Base-by-base conservation (phyloP, 441 rosid species). In the Erodium chrysanthum region DNA sequence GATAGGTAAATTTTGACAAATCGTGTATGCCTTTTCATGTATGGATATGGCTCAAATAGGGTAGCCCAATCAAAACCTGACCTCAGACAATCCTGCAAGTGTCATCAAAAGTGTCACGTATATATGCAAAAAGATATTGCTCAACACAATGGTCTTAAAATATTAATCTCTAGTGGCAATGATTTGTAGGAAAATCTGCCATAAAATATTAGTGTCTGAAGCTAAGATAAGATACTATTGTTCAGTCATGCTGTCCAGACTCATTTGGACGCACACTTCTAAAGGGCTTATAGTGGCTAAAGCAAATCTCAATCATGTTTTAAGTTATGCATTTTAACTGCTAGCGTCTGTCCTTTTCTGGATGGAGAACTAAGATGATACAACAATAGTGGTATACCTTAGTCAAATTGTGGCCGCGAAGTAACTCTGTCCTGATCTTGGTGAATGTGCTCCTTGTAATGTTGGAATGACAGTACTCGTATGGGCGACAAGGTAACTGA, bases 351-450 rank as follows among this genome's bases (percentile, higher is more conserved):
- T 1, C 2, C 3, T 1, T 25, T 25, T 25, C 1, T 25, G 29
- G 29, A 25, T 25, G 29, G 29, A 25, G 29, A 7, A 40, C 46
- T 40, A 7, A 40, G 12, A 40, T 1, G 42, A 35, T 35, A 35
- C 42, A 35, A 35, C 42, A 5, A 35, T 35, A 40, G 7, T 29
- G 59, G 22, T 20, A 44, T 68, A 84, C 89, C 84, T 76, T 81
- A 40, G 79, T 82, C 74, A 79, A 66, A 70, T 68, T 62, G 74
- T 81, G 83, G 12, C 83, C 89, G 37, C 82, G 79, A 62, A 81
- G 84, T 78, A 87, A 72, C 83, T 87, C 88, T 23, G 82, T 25
- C 70, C 79, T 72, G 69, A 84, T 81, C 74, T 77, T 87, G 76
- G 62, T 70, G 75, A 74, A 82, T 46, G 90, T 84, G 78, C 88